Conservation (phyloP, 441 rosid species). For the Macaranga tanarius region DNA sequence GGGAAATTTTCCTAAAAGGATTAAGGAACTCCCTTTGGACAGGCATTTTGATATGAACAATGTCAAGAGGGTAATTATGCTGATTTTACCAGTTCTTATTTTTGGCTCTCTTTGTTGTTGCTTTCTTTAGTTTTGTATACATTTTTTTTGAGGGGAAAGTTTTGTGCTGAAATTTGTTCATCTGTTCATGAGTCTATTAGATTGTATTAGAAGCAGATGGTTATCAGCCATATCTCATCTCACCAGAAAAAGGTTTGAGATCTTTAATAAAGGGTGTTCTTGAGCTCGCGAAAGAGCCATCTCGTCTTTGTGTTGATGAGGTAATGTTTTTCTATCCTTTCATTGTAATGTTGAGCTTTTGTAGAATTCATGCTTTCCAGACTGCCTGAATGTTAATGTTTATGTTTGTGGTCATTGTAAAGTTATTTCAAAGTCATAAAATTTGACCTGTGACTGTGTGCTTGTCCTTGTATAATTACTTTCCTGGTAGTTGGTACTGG, state of each 20-base stretch:
- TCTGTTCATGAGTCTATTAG: slow-evolving; percentile 39
- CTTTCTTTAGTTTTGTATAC: slow-evolving; percentile 2
- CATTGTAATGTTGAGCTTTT: neutral
- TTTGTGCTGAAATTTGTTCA: neutral
- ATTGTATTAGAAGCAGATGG: slow-evolving; percentile 96
- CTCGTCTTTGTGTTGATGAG: slow-evolving; percentile 86
- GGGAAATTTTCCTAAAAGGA: slow-evolving; percentile 85
- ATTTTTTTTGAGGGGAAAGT: neutral
- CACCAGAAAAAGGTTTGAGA: slow-evolving; percentile 95
- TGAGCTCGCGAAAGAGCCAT: slow-evolving; percentile 91
- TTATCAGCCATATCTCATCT: slow-evolving; percentile 94
- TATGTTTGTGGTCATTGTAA: neutral
- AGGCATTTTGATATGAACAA: slow-evolving; percentile 85
- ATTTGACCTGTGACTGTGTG: neutral
- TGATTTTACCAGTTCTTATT: slow-evolving; percentile 5
- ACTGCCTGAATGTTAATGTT: neutral
- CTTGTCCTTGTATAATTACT: neutral
- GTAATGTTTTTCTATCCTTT: slow-evolving; percentile 27
- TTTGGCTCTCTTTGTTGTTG: neutral
- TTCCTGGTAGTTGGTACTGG: neutral
- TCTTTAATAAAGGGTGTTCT: slow-evolving; percentile 88
- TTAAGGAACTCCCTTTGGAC: slow-evolving; percentile 91
- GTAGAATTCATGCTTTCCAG: neutral
- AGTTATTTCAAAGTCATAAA: neutral
- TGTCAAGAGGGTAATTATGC: slow-evolving; percentile 72